A percentile compares a stretch with the other conserved stretches of the same genome.
These are phyloP conservation scores for Psophocarpus tetragonolobus DNA, from an alignment of 306 rosid genomes.

Conservation along the genomic window DNA sequence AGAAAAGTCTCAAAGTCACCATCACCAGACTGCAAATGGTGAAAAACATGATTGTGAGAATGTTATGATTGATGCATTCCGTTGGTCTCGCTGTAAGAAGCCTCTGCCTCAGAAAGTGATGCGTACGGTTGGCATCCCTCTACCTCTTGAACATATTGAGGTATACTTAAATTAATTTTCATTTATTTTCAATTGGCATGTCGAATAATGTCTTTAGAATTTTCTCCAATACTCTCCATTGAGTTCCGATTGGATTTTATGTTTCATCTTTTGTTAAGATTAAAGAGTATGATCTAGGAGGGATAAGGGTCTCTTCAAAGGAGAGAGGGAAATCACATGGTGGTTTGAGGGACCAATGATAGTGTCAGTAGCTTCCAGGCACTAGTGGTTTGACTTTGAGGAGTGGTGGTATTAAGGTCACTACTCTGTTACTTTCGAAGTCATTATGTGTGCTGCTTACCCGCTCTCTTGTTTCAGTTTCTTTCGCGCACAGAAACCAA, in stretches of 20 bases:
- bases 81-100: slow-evolving; percentile 92
- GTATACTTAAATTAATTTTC: slow-evolving; percentile 39
- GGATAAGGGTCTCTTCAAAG: neutral
- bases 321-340: neutral
- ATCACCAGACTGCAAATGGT: slow-evolving; percentile 59
- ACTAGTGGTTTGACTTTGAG: neutral
- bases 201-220: neutral
- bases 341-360: neutral
- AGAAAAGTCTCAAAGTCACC: slow-evolving; percentile 74
- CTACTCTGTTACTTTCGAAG: neutral
- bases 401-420: neutral
- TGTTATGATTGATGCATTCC: slow-evolving; percentile 61
- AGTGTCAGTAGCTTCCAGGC: neutral
- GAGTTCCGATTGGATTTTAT: neutral
- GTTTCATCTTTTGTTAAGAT: neutral
- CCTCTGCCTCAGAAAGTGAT: slow-evolving; percentile 88
- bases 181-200: slow-evolving; percentile 4
- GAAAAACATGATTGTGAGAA: slow-evolving; percentile 65
- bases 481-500: neutral
- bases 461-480: neutral
- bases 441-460: neutral
- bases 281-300: neutral
- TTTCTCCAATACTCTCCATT: neutral
- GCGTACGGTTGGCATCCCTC: slow-evolving; percentile 83
- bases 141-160: slow-evolving; percentile 87